Percentiles rank a stretch among this genome's conserved stretches.
phyloP scores from a whole-genome alignment of 805 yeast genomes.

The Wickerhamiella spandovensis region DNA sequence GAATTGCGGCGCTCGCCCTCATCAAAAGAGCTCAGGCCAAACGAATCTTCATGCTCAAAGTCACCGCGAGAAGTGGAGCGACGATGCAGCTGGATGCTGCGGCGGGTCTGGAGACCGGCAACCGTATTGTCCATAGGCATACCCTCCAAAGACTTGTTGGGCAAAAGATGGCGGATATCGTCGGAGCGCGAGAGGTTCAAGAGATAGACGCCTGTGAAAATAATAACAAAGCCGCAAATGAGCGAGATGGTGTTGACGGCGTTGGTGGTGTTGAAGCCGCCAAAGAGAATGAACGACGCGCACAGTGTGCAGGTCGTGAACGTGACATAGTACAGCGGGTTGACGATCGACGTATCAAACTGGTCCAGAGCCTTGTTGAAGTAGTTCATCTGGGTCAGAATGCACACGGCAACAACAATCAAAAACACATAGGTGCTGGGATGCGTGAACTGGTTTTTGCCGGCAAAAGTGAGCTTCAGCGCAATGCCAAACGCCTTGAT shows the following conservation, averaged over 20 bases:
- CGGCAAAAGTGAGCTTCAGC: conserved; percentile 65
- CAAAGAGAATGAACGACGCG: conserved; percentile 75
- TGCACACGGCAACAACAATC: conserved; percentile 64
- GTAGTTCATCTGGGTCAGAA: conserved; percentile 83
- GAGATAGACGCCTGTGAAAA: conserved; percentile 76
- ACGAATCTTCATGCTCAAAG: conserved; percentile 2
- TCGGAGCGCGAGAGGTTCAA: conserved; percentile 58
- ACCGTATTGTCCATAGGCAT: conserved; percentile 78
- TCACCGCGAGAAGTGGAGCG: conserved; percentile 8
- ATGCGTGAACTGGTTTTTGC: conserved; percentile 80
- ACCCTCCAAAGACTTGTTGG: conserved; percentile 47
- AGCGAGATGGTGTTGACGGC: conserved; percentile 69
- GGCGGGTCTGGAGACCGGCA: conserved; percentile 61
- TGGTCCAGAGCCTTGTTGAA: conserved; percentile 89
- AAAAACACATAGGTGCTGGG: conserved; percentile 73
- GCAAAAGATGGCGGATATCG: conserved; percentile 21
- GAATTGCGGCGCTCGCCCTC: not conserved
- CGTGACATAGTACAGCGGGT: conserved; percentile 81
- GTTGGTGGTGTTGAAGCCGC: conserved; percentile 75
- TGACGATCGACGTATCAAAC: conserved; percentile 83
- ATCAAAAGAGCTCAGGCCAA: not conserved
- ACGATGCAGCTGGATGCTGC: conserved; percentile 57
- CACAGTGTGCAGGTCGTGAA: conserved; percentile 78
- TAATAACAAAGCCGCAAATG: conserved; percentile 72
- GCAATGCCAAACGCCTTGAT: conserved; percentile 92